Evolutionary conservation across 2,329 filamentous ascomycete species (phyloP).

Genomic region (Scedosporium apiospermum): DNA sequence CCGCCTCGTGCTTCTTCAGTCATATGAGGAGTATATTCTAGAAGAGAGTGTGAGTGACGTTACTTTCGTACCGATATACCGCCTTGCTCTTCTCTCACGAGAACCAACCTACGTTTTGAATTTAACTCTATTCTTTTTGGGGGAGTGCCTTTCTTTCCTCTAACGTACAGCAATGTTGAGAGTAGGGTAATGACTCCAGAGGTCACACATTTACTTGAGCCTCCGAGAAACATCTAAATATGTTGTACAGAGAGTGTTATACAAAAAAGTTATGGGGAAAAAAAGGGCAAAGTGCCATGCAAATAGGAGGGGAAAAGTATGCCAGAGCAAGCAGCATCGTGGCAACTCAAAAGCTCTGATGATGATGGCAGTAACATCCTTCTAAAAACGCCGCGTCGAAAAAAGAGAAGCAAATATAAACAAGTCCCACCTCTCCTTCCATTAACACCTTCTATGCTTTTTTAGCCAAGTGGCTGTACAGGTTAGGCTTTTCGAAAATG

Average conservation of each 20-base stretch:
- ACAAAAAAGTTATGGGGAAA: background rate
- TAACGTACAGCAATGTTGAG: background rate
- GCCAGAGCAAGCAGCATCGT: background rate
- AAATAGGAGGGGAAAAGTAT: background rate
- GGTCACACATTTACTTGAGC: background rate
- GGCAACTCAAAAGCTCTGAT: background rate
- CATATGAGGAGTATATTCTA: no score
- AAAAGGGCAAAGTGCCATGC: background rate
- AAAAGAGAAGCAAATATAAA: background rate
- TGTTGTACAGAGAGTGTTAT: slow-evolving; percentile 2
- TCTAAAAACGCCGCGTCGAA: slow-evolving; percentile 1
- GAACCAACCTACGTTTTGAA: background rate
- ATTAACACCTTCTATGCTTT: slow-evolving; percentile 4
- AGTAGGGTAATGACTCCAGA: background rate
- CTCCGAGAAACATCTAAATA: background rate
- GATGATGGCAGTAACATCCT: background rate
- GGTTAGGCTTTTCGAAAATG: background rate
- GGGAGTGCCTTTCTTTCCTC: background rate
- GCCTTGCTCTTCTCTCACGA: background rate
- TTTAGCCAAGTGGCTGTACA: background rate
- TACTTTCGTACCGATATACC: no score
- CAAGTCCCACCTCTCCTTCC: background rate
- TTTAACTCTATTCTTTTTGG: background rate
- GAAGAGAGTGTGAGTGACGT: no score
- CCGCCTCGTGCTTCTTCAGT: no score